These are phyloP conservation scores for Chlamydomonas applanata DNA, from an alignment of 139 green algal species.

Conservation along the genomic window DNA sequence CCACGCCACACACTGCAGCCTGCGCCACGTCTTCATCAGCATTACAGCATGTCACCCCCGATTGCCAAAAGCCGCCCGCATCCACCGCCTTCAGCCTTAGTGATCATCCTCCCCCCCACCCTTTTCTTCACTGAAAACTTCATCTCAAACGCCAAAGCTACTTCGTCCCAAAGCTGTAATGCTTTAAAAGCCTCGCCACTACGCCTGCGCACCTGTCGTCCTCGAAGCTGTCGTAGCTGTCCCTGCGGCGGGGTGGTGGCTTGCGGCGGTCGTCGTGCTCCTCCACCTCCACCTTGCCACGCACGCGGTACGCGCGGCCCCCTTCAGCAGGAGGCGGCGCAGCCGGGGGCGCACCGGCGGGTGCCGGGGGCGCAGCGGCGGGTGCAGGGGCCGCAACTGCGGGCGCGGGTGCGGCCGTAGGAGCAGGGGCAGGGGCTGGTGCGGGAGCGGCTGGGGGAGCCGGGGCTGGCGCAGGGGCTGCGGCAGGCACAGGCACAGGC, in stretches of 20 bases:
- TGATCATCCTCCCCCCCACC: background rate
- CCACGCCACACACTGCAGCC: too few relatives aligned
- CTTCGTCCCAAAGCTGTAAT: background rate
- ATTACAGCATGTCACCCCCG: too few relatives aligned
- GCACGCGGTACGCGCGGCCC: conserved; percentile 2
- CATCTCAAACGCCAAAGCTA: background rate
- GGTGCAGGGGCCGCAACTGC: background rate
- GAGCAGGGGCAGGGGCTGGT: background rate
- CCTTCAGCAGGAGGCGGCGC: background rate
- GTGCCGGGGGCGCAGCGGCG: background rate
- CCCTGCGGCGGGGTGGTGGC: background rate
- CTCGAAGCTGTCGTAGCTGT: background rate
- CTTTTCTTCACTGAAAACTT: background rate
- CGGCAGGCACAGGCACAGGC: too few relatives aligned
- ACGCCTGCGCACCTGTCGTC: background rate
- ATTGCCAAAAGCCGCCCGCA: too few relatives aligned
- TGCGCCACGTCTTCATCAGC: too few relatives aligned
- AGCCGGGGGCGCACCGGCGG: background rate
- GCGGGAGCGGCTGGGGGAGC: background rate
- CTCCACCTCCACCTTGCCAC: background rate
- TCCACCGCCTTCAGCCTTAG: too few relatives aligned
- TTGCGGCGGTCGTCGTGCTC: background rate
- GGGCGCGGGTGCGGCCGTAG: background rate
- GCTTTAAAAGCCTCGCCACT: background rate
- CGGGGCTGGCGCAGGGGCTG: background rate